Base-by-base conservation (phyloP, 768 basidiomycete species). In the Xanthoconium purpureum region DNA sequence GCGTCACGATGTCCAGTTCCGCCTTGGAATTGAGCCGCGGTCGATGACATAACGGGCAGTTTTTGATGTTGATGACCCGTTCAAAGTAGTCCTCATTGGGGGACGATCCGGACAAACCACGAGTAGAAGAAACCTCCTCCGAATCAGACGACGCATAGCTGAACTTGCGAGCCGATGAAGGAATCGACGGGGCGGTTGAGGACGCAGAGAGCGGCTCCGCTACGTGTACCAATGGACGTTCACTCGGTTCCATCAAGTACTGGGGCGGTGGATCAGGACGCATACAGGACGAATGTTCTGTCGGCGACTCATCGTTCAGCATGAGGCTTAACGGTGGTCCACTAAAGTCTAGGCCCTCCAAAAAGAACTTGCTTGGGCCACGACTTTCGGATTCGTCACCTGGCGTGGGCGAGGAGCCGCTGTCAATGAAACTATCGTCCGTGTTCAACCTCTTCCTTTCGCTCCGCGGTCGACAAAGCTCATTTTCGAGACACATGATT, bases 1-100 rank as follows among this genome's bases (percentile, higher is more conserved):
- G 96, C 24, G 97, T 98, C 50, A 99, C 78, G 65, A 98, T 97
- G 68, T 97, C 95, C 64, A 94, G 78, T 72, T 98, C 97, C 0
- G 86, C 91, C 70, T 94, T 94, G 51, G 84, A 81, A 71, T 83
- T 89, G 63, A 98, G 66, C 43, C 94, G 77, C 3, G 92, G 89
- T 12, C 93, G 84, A 68, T 94, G 94, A 67, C 96, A 99, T 43
- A 99, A 71, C 0, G 96, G 96, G 68, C 96, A 99, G 54, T 84
- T 89, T 78, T 89, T 90, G 63, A 99, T 85, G 68, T 98, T 98
- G 77, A 98, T 95, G 30, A 99, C 86, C 7, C 94, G 83, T 71
- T 98, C 92, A 48, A 87, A 74, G 7, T 79, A 77, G 13, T 74
- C 72, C 15, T 61, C 63, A 35, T 59, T 61, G 6, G 50, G 53